Evolutionary conservation across 2,329 filamentous ascomycete genomes (phyloP).

Genomic region (Trichoderma afroharzianum): DNA sequence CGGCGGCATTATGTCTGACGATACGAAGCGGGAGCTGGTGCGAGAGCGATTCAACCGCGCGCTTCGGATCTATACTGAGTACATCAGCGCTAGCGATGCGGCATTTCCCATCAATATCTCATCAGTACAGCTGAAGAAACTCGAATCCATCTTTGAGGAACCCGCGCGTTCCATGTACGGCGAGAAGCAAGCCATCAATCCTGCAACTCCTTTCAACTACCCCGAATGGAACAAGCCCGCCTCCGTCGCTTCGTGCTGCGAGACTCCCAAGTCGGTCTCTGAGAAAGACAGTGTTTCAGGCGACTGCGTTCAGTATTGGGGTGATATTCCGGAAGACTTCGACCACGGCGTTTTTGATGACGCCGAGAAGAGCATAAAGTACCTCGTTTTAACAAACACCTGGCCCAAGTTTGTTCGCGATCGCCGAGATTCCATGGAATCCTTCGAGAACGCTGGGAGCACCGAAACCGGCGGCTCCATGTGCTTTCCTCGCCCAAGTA

Average conservation of each 20-base stretch:
- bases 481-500: background rate
- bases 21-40: conserved; percentile 29
- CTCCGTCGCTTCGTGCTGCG: background rate
- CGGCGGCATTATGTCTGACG: conserved; percentile 11
- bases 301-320: conserved; percentile 31
- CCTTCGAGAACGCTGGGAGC: conserved; percentile 8
- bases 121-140: conserved; percentile 45
- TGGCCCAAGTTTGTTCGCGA: conserved; percentile 57
- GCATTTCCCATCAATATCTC: conserved; percentile 65
- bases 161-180: conserved; percentile 44
- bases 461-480: conserved; percentile 16
- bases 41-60: conserved; percentile 55
- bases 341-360: conserved; percentile 53
- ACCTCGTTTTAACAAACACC: conserved; percentile 65
- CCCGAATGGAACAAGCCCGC: background rate
- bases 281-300: background rate
- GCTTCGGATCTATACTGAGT: conserved; percentile 58
- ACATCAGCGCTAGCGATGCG: conserved; percentile 56
- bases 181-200: conserved; percentile 33
- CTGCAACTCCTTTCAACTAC: conserved; percentile 37
- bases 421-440: conserved; percentile 25
- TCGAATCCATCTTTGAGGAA: conserved; percentile 54
- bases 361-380: conserved; percentile 59
- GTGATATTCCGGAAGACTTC: conserved; percentile 47
- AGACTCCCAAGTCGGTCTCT: background rate